Evolutionary conservation across 768 basidiomycete species (phyloP).

Genomic region (Artomyces pyxidatus): DNA sequence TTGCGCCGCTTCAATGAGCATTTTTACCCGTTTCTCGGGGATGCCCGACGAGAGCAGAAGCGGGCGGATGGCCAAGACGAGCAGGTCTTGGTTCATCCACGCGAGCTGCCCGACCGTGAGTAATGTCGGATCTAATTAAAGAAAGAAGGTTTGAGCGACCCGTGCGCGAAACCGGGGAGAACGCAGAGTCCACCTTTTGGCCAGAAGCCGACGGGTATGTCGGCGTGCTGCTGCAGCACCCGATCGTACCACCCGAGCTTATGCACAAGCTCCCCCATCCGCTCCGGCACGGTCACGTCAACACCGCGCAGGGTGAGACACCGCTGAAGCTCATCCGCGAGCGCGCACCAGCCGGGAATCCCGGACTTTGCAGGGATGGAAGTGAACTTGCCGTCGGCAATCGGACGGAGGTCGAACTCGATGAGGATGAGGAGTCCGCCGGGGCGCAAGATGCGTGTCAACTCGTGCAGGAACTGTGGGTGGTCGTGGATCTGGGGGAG

Average conservation of each 20-base stretch:
- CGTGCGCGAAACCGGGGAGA: background rate
- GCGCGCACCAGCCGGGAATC: conserved; percentile 50
- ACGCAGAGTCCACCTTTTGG: conserved; percentile 35
- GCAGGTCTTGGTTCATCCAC: conserved; percentile 65
- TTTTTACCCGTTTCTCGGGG: conserved; percentile 44
- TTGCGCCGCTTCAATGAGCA: conserved; percentile 54
- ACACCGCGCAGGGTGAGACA: conserved; percentile 45
- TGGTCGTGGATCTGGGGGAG: conserved; percentile 49
- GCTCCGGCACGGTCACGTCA: conserved; percentile 49
- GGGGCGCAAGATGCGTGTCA: conserved; percentile 58
- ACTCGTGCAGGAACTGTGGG: conserved; percentile 49
- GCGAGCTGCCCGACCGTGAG: conserved; percentile 63
- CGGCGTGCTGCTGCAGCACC: conserved; percentile 45
- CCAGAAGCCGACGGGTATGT: conserved; percentile 65
- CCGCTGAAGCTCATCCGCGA: conserved; percentile 55
- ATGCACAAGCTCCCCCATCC: conserved; percentile 42
- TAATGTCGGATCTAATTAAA: conserved; percentile 39
- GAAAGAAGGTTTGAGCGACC: conserved; percentile 7
- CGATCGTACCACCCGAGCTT: conserved; percentile 46
- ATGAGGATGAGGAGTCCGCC: conserved; percentile 64
- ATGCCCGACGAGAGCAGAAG: conserved; percentile 48
- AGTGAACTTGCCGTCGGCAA: conserved; percentile 36
- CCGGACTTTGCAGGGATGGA: conserved; percentile 24
- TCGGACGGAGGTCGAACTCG: conserved; percentile 50
- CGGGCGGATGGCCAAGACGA: conserved; percentile 55